Percentiles rank a stretch among this genome's conserved stretches.
phyloP scores from a whole-genome alignment of 371 early-diverging fungal species.

The Batkoa obscura region DNA sequence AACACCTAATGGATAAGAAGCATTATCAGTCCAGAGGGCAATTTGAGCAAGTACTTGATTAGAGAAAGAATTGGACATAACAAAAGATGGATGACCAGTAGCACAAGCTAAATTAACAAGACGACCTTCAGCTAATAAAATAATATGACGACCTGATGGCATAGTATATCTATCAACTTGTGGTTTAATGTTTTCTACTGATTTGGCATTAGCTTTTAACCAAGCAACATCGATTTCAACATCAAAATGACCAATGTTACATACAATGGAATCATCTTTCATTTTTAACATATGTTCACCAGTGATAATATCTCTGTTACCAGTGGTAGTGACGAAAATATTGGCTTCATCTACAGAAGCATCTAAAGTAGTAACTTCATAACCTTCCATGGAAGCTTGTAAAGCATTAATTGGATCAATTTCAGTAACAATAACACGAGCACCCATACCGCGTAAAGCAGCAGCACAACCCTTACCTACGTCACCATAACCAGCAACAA shows the following conservation, averaged over 20 bases:
- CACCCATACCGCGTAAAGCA: conserved; percentile 96
- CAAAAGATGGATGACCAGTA: conserved; percentile 96
- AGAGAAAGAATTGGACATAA: conserved; percentile 98
- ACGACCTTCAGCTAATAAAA: conserved; percentile 95
- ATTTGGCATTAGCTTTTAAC: conserved; percentile 87
- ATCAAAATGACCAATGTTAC: conserved; percentile 99
- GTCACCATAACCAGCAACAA: conserved; percentile 98
- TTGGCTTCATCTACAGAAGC: conserved; percentile 77
- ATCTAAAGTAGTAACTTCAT: conserved; percentile 97
- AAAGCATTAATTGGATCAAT: conserved; percentile 98
- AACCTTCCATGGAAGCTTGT: conserved; percentile 98
- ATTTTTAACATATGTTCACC: conserved; percentile 77
- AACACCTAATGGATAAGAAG: conserved; percentile 82
- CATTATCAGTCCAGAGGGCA: conserved; percentile 88
- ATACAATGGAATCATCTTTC: conserved; percentile 97
- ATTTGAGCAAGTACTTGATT: conserved; percentile 98
- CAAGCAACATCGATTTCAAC: conserved; percentile 98
- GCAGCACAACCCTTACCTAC: conserved; percentile 99
- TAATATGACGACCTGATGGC: conserved; percentile 82
- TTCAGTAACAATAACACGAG: conserved; percentile 94
- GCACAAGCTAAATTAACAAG: conserved; percentile 99
- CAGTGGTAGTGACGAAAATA: conserved; percentile 98
- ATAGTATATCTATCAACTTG: conserved; percentile 96
- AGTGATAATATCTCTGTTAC: conserved; percentile 95
- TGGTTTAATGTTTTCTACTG: conserved; percentile 89